phyloP scores from a whole-genome alignment of 768 basidiomycete species.

The Panellus pusillus region DNA sequence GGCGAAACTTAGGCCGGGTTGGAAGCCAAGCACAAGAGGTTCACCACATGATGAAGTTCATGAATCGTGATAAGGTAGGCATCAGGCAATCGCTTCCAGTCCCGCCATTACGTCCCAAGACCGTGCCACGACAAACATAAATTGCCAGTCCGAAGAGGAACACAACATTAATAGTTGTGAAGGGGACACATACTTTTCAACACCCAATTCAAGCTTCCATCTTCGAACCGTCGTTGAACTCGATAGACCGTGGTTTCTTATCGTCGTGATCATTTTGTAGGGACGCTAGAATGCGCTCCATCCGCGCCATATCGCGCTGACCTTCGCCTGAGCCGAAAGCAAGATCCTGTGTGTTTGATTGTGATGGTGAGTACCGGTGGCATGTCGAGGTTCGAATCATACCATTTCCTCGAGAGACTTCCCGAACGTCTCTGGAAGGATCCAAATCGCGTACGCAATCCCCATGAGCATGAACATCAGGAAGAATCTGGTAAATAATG shows the following conservation, averaged over 20 bases:
- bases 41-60: too few species aligned
- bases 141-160: too few species aligned
- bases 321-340: slow-evolving; percentile 24
- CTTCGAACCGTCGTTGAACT: slow-evolving; percentile 1
- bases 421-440: slow-evolving; percentile 31
- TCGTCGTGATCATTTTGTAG: slow-evolving; percentile 6
- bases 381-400: neutral
- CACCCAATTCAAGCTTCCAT: neutral
- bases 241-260: slow-evolving; percentile 6
- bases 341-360: slow-evolving; percentile 15
- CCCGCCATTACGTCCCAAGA: too few species aligned
- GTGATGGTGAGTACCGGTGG: neutral
- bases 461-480: slow-evolving; percentile 29
- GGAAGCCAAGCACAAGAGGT: too few species aligned
- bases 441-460: slow-evolving; percentile 28
- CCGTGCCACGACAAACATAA: too few species aligned
- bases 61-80: too few species aligned
- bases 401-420: slow-evolving; percentile 33
- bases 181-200: too few species aligned
- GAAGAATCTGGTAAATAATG: slow-evolving; percentile 20
- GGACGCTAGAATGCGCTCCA: slow-evolving; percentile 20
- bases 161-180: too few species aligned
- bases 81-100: too few species aligned
- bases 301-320: slow-evolving; percentile 22
- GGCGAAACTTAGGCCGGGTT: too few species aligned